Base-by-base conservation (phyloP, 1,139 yeast species). In the Kluyveromyces sp. region DNA sequence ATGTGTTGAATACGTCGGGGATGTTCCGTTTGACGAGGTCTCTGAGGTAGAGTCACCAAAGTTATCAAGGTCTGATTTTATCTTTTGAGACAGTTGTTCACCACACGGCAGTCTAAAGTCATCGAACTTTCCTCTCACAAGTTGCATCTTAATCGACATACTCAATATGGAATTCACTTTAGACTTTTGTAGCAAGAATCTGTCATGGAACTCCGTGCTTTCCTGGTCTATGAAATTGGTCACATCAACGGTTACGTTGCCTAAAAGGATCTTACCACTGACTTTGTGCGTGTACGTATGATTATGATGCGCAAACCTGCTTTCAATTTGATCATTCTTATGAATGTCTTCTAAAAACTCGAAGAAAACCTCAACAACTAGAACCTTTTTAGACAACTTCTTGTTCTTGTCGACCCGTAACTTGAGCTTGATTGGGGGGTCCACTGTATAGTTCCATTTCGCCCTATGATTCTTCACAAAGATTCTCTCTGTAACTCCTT, bases 151-250 rank as follows among this genome's bases (percentile, higher is more conserved):
- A 51, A 73, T 70, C 60, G 64, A 65, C 44, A 67, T 70, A 54
- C 75, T 79, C 36, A 86, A 64, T 36, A 88, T 81, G 3, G 94
- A 81, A 61, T 92, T 89, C 18, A 89, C 80, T 53, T 86, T 86
- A 9, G 95, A 82, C 31, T 85, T 76, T 53, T 81, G 81, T 39
- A 89, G 67, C 43, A 89, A 65, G 55, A 83, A 86, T 50, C 82
- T 74, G 45, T 80, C 74, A 17, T 77, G 72, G 16, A 56, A 49
- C 30, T 69, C 68, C 13, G 75, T 73, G 38, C 76, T 77, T 26
- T 69, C 67, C 42, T 73, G 74, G 49, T 77, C 76, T 29, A 80
- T 75, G 57, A 81, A 86, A 55, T 87, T 95, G 0, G 92, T 67
- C 43, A 89, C 61, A 57, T 88, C 83, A 36, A 89, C 64, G 39